phyloP scores from a whole-genome alignment of 1,284 basidiomycete species.

The Albatrellus sp. region DNA sequence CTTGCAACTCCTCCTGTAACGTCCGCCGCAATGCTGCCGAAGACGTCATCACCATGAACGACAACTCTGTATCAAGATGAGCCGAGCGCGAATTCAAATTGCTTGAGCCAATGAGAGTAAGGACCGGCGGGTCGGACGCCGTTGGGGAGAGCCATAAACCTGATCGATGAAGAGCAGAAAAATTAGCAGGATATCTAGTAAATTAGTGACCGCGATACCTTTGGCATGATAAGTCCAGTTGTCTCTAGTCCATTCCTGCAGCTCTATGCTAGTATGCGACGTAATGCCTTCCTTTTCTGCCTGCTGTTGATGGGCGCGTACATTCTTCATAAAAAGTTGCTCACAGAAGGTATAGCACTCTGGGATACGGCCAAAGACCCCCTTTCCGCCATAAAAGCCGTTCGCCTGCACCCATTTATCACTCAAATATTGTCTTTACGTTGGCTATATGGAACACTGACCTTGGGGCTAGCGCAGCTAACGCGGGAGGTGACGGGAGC shows the following conservation, averaged over 20 bases:
- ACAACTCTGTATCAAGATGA: slow-evolving; percentile 87
- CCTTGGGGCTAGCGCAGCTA: slow-evolving; percentile 81
- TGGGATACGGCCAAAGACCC: slow-evolving; percentile 86
- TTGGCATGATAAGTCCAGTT: slow-evolving; percentile 99
- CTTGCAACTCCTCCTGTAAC: slow-evolving; percentile 32
- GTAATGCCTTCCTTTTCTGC: slow-evolving; percentile 7
- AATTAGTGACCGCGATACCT: slow-evolving; percentile 36
- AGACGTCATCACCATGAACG: slow-evolving; percentile 73
- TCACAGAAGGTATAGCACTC: slow-evolving; percentile 91
- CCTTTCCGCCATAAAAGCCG: slow-evolving; percentile 85
- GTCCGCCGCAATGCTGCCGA: slow-evolving; percentile 26
- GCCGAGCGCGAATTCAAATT: slow-evolving; percentile 92
- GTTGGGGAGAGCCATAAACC: slow-evolving; percentile 79
- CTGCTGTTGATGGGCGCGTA: slow-evolving; percentile 21
- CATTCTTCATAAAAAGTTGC: slow-evolving; percentile 69
- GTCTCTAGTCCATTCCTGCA: slow-evolving; percentile 81
- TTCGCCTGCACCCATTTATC: slow-evolving; percentile 57
- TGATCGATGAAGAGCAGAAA: slow-evolving; percentile 18
- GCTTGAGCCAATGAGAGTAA: slow-evolving; percentile 90
- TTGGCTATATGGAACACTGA: slow-evolving; percentile 19
- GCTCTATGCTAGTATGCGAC: slow-evolving; percentile 38
- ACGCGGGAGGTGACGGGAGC: slow-evolving; percentile 57
- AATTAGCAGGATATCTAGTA: not conserved
- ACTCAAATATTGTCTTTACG: slow-evolving; percentile 2
- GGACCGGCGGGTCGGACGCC: slow-evolving; percentile 37